phyloP scores from a whole-genome alignment of 2,329 filamentous ascomycete genomes.

The Cytospora chrysosperma region DNA sequence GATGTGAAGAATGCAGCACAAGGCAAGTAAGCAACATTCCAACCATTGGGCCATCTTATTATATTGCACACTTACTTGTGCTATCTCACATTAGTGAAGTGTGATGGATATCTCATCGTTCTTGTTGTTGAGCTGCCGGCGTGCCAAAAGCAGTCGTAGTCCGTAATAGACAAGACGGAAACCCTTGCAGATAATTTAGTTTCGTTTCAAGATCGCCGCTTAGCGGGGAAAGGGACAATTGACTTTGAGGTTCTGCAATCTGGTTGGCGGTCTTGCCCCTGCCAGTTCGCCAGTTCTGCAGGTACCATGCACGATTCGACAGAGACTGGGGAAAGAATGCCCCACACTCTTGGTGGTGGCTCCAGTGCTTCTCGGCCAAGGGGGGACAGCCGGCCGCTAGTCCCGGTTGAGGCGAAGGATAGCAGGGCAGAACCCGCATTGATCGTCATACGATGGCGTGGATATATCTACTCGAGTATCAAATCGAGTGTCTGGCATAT shows the following conservation, averaged over 20 bases:
- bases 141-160: background rate
- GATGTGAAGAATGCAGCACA: background rate
- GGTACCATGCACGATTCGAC: constrained; percentile 2
- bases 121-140: background rate
- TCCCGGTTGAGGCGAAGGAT: background rate
- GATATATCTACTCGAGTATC: background rate
- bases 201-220: constrained; percentile 22
- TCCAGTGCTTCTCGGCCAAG: background rate
- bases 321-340: constrained; percentile 6
- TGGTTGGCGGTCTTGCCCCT: background rate
- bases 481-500: too few species aligned
- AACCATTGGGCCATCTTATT: too few species aligned
- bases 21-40: background rate
- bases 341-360: constrained; percentile 2
- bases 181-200: constrained; percentile 10
- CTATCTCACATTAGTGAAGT: background rate
- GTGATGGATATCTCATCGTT: background rate
- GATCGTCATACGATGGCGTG: background rate
- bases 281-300: constrained; percentile 6
- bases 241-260: background rate
- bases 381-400: constrained; percentile 4
- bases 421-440: background rate
- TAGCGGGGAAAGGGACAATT: constrained; percentile 9
- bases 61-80: background rate
- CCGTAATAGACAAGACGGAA: background rate